Evolutionary conservation across 768 basidiomycete species (phyloP), one percentile per base, ranked within the genome.

Genomic region (Asterophora lycoperdoides): DNA sequence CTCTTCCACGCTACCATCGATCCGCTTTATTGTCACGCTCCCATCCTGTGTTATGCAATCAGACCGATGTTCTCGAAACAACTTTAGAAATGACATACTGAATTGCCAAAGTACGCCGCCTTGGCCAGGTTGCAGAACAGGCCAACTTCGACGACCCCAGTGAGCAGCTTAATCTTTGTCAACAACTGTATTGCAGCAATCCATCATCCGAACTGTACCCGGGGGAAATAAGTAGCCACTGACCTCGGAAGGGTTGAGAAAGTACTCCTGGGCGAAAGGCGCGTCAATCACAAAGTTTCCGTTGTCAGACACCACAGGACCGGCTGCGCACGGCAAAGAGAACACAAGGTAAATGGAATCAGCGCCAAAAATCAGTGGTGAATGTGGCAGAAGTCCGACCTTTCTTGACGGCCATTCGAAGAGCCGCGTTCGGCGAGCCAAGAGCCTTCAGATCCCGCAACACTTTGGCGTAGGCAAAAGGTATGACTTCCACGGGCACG

Each of bases 261-360:
- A 84, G 59, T 75, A 62, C 32, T 83, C 79, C 48, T 71, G 74
- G 11, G 79, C 71, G 68, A 97, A 98, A 1, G 93, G 91, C 13
- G 96, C 96, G 60, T 99, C 96, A 56, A 99, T 95, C 56, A 97
- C 78, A 65, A 99, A 98, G 69, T 96, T 97, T 17, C 92, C 91
- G 57, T 99, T 99, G 66, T 99, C 96, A 4, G 90, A 80, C 14
- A 99, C 95, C 35, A 99, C 90, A 9, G 95, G 96, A 8, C 96
- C 95, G 39, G 94, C 94, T 78, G 60, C 49, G 54, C 64, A 41
- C 32, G 32, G 30, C 8, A 30, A 49, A 14, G 33, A 20, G 5
- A 11, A 32, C 45, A 55, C 9, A 14, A 30, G 13, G 4, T 11
- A 1, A 29, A 52, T 32, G 18, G 33, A 18, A 13, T 8, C 34